These are phyloP conservation scores for Stipa capillata DNA, from an alignment of 176 grass and related monocot genomes.

Conservation along the genomic window DNA sequence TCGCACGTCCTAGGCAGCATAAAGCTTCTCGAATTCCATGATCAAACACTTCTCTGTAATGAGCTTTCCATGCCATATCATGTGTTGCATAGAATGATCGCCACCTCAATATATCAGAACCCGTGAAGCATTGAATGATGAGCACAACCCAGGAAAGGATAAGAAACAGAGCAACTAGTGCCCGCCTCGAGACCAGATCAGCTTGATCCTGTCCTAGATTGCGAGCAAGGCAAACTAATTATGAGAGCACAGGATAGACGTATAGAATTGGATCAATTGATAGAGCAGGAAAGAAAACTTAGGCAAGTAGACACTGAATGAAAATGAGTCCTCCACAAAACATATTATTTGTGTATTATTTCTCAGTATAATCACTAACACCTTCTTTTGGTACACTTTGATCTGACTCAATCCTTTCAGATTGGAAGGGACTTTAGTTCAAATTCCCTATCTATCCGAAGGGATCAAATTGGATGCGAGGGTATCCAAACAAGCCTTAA, in stretches of 20 bases:
- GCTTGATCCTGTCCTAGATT: conserved; percentile 75
- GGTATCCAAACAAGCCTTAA: too few relatives aligned
- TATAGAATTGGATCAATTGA: background rate
- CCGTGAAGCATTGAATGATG: conserved; percentile 79
- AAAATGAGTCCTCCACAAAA: background rate
- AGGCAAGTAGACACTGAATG: background rate
- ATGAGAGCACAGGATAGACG: conserved; percentile 22
- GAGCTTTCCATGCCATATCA: conserved; percentile 98
- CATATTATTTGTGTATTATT: conserved; percentile 5
- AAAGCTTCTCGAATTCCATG: conserved; percentile 96
- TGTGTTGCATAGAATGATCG: conserved; percentile 94
- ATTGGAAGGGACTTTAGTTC: too few relatives aligned
- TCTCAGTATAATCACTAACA: background rate
- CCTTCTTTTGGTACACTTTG: too few relatives aligned
- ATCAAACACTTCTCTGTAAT: conserved; percentile 98
- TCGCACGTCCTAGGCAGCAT: conserved; percentile 85
- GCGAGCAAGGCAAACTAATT: conserved; percentile 27
- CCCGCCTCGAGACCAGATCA: conserved; percentile 41
- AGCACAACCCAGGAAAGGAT: conserved; percentile 72
- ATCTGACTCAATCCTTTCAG: too few relatives aligned
- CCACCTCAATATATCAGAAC: conserved; percentile 91
- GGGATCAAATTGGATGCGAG: too few relatives aligned
- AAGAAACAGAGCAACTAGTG: conserved; percentile 63
- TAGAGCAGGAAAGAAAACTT: background rate
- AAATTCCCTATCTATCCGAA: too few relatives aligned